These are phyloP conservation scores for Codiaeum variegatum DNA, from an alignment of 441 rosid genomes.

Conservation along the genomic window DNA sequence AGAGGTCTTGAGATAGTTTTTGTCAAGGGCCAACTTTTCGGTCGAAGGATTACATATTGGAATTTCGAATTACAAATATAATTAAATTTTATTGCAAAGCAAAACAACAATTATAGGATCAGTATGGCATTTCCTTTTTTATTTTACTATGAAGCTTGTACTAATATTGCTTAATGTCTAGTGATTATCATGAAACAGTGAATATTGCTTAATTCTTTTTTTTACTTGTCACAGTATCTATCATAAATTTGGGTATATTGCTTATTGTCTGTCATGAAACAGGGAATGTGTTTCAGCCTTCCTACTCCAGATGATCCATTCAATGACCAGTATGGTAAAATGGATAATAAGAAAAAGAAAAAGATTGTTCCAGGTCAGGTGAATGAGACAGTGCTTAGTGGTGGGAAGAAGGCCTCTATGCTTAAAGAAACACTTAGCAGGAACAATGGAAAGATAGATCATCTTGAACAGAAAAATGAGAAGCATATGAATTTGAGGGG, in stretches of 20 bases:
- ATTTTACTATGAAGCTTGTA: not conserved
- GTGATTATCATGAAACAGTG: constrained; percentile 44
- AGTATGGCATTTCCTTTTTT: not conserved
- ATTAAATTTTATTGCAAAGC: not conserved
- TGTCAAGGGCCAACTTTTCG: not conserved
- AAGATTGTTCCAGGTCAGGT: constrained; percentile 21
- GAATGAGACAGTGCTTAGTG: constrained; percentile 14
- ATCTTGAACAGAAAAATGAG: constrained; percentile 15
- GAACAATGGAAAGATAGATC: constrained; percentile 15
- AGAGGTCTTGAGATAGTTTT: not conserved
- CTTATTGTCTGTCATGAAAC: constrained; percentile 21
- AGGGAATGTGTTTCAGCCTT: constrained; percentile 96
- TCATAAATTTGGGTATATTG: too few species aligned
- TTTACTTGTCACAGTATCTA: constrained; percentile 4
- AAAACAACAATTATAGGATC: not conserved
- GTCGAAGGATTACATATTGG: not conserved
- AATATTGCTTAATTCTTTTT: not conserved
- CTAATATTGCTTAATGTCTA: not conserved
- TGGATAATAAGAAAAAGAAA: constrained; percentile 30
- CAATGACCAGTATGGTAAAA: constrained; percentile 54
- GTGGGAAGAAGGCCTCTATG: constrained; percentile 21
- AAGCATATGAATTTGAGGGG: constrained; percentile 15
- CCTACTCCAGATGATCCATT: constrained; percentile 77
- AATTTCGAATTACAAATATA: not conserved
- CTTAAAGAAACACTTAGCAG: constrained; percentile 18